These are phyloP conservation scores for Solanum corneliomulleri DNA, from an alignment of 257 asterid species.

Conservation along the genomic window DNA sequence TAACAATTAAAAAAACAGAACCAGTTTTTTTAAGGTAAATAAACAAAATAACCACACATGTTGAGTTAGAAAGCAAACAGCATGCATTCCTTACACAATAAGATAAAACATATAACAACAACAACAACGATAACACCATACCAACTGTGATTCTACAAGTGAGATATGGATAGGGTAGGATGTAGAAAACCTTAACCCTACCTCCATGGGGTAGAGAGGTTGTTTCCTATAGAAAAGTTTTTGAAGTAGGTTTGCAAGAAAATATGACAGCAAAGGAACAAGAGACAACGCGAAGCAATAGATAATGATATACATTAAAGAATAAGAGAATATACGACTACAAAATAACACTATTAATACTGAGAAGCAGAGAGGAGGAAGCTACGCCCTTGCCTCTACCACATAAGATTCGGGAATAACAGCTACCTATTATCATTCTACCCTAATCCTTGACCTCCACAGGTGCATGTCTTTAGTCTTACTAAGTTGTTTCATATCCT, in stretches of 20 bases:
- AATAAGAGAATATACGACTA: not conserved
- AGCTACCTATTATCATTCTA: not conserved
- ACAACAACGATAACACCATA: not conserved
- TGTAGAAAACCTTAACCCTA: not conserved
- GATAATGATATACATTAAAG: not conserved
- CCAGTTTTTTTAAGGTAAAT: not conserved
- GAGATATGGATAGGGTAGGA: not conserved
- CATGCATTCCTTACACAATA: not conserved
- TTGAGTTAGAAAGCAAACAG: not conserved
- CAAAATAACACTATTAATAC: not conserved
- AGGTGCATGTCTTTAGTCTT: not conserved
- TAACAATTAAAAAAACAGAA: not conserved
- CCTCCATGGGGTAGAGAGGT: not conserved
- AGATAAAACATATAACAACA: not conserved
- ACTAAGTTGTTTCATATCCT: not conserved
- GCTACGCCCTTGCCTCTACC: not conserved
- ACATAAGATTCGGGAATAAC: not conserved
- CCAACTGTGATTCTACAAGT: not conserved
- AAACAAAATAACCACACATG: not conserved
- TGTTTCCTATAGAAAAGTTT: not conserved
- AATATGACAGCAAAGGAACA: not conserved
- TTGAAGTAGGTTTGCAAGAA: not conserved
- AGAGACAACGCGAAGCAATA: not conserved
- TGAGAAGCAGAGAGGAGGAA: not conserved
- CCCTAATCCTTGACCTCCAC: not conserved